Evolutionary conservation across 352 stramenopile genomes (phyloP), one percentile per base, ranked within the genome.

Genomic region (Phytophthora sojae): DNA sequence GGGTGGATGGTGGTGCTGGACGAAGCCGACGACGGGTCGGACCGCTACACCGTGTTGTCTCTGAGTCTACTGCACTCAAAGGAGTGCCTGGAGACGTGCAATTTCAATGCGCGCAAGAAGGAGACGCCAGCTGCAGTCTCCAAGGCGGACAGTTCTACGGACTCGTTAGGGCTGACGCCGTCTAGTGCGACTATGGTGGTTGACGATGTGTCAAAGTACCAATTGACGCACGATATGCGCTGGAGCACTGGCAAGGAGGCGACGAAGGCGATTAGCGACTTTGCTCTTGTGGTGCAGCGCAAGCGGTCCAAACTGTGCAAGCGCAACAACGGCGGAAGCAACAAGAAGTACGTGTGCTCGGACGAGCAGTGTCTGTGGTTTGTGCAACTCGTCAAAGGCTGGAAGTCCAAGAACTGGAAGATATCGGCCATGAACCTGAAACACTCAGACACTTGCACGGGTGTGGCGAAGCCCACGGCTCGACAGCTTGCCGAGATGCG

Each of bases 361-460:
- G 85, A 90, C 45, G 76, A 90, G 7, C 61, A 73, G 7, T 95
- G 88, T 21, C 50, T 89, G 6, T 95, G 88, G 88, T 95, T 93
- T 57, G 86, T 94, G 25, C 86, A 89, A 53, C 75, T 94, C 15
- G 82, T 93, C 29, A 93, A 93, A 66, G 86, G 85, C 1, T 88
- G 83, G 76, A 95, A 95, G 67, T 90, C 85, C n/a, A 91, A 94
- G 73, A 95, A 89, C 73, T 95, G 88, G 88, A 95, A 95, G 63
- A 95, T 95, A 71, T 95, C 88, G 35, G 85, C 86, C n/a, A 95
- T 95, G 88, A 93, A 94, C 50, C 64, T 95, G 25, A 88, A 86
- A 57, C 88, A 95, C 61, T 91, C 86, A 47, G 76, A 85, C 0
- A 71, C 73, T n/a, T 95, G 88, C 75, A 83, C 73, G 0, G 88